Percentiles rank a stretch among this genome's conserved stretches.
phyloP scores from a whole-genome alignment of 495 filamentous ascomycete species.

The Hypoxylon cercidicola region DNA sequence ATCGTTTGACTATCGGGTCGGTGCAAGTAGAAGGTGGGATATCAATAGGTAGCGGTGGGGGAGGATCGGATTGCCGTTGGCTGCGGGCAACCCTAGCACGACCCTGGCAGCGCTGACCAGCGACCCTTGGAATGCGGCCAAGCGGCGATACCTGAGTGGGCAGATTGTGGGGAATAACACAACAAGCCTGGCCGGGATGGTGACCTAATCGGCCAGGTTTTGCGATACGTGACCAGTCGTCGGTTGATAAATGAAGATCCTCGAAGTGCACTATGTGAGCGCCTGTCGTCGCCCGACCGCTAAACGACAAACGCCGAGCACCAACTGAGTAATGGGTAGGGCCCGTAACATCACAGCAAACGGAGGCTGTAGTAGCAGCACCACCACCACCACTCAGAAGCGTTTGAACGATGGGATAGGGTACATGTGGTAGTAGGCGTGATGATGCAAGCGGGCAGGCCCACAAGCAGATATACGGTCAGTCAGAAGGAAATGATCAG shows the following conservation, averaged over 20 bases:
- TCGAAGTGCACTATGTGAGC: conserved; percentile 12
- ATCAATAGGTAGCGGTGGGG: conserved; percentile 34
- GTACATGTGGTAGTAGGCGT: conserved; percentile 13
- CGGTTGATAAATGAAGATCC: conserved; percentile 17
- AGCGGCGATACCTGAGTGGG: conserved; percentile 38
- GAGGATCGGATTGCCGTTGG: conserved; percentile 33
- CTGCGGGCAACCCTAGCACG: conserved; percentile 31
- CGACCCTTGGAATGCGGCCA: conserved; percentile 40
- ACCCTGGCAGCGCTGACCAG: conserved; percentile 30
- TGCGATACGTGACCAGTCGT: conserved; percentile 29
- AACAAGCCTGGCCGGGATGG: conserved; percentile 25
- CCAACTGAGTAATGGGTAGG: background rate
- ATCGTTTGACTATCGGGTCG: conserved; percentile 37
- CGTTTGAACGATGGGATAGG: conserved; percentile 19
- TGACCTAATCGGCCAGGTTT: conserved; percentile 17
- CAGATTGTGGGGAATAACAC: conserved; percentile 42
- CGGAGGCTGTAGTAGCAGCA: conserved; percentile 8
- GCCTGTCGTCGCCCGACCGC: conserved; percentile 13
- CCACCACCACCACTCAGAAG: background rate
- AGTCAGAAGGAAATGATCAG: conserved; percentile 33
- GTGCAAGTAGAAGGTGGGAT: conserved; percentile 11
- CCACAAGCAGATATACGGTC: conserved; percentile 30
- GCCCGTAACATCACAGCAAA: conserved; percentile 21
- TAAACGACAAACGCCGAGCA: conserved; percentile 25
- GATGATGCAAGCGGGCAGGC: conserved; percentile 20